Evolutionary conservation across 2,329 filamentous ascomycete species (phyloP).

Genomic region (Metarhizium sp.): DNA sequence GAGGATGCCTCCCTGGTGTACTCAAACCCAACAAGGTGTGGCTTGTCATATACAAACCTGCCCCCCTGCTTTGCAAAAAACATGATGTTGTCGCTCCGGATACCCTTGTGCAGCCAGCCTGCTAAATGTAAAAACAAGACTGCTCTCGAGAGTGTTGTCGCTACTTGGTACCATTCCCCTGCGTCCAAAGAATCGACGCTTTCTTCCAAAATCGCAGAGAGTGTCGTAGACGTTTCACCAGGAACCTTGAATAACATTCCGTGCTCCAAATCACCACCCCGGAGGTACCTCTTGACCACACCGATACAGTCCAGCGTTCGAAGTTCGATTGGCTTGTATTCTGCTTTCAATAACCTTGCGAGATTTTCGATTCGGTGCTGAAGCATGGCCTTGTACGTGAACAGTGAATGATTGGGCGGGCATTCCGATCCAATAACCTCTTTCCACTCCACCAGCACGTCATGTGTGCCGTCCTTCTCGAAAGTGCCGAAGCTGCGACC

Average conservation of each 20-base stretch:
- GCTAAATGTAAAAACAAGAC: neutral
- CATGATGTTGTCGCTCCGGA: neutral
- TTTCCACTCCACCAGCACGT: neutral
- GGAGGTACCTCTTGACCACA: neutral
- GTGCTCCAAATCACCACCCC: neutral
- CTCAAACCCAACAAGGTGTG: neutral
- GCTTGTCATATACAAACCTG: neutral
- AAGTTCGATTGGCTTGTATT: neutral
- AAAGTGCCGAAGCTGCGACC: neutral
- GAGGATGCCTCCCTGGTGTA: neutral
- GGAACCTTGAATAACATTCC: neutral
- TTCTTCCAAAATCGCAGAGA: neutral
- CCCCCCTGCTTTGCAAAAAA: neutral
- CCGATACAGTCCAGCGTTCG: neutral
- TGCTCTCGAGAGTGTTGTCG: neutral
- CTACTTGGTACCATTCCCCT: neutral
- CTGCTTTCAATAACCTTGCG: neutral
- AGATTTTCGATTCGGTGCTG: neutral
- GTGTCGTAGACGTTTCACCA: neutral
- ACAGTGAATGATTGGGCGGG: neutral
- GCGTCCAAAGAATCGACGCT: neutral
- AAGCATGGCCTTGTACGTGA: neutral
- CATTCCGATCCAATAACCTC: neutral
- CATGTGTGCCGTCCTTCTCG: neutral
- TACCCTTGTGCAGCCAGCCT: neutral